These are phyloP conservation scores for Populus simonii DNA, from an alignment of 345 rosid genomes.

Conservation along the genomic window DNA sequence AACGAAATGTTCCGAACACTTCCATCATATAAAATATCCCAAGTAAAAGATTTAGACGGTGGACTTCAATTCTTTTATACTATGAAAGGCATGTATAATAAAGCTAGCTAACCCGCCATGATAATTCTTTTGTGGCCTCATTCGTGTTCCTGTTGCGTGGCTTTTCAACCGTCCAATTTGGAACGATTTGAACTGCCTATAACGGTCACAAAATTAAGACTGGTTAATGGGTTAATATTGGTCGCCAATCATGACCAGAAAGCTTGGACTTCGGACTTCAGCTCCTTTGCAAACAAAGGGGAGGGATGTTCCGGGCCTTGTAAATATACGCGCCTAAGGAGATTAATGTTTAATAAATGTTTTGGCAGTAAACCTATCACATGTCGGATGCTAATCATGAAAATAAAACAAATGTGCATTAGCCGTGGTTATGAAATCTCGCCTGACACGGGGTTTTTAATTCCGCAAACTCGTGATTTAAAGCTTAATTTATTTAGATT, in stretches of 20 bases:
- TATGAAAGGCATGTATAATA: not conserved
- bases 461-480: too few species aligned
- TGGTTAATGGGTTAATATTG: not conserved
- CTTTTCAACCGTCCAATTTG: too few species aligned
- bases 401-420: not conserved
- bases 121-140: not conserved
- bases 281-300: not conserved
- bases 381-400: not conserved
- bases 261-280: not conserved
- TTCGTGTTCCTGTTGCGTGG: not conserved
- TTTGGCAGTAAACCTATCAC: not conserved
- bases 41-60: not conserved
- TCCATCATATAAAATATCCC: not conserved
- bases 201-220: too few species aligned
- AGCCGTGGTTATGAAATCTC: too few species aligned
- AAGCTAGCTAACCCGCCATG: not conserved
- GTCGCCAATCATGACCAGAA: not conserved
- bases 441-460: too few species aligned
- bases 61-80: not conserved
- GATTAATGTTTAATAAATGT: not conserved
- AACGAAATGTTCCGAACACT: conserved; percentile 17
- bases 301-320: not conserved
- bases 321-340: not conserved
- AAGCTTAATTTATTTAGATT: too few species aligned
- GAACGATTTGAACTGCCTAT: too few species aligned